These are phyloP conservation scores for Penicillium capsulatum DNA, from an alignment of 2,329 filamentous ascomycete species.

Conservation along the genomic window DNA sequence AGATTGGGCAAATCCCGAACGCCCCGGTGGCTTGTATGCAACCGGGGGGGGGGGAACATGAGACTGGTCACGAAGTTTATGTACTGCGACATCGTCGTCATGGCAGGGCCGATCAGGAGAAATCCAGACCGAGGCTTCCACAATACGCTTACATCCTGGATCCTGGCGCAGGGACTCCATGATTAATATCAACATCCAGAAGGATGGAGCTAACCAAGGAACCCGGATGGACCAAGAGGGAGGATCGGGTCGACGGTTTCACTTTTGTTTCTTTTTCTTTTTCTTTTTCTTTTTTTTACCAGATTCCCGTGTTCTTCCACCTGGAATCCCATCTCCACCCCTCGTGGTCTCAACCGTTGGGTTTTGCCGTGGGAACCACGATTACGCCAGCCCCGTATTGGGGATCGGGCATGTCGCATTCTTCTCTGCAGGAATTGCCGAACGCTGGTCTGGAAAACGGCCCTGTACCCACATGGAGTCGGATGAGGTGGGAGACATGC, in stretches of 20 bases:
- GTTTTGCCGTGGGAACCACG: too few relatives aligned
- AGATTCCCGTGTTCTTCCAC: too few relatives aligned
- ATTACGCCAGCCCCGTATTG: too few relatives aligned
- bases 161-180: slow-evolving; percentile 1
- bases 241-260: not conserved
- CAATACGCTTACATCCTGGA: slow-evolving; percentile 7
- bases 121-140: not conserved
- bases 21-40: not conserved
- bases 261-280: not conserved
- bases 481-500: too few relatives aligned
- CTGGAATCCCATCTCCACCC: too few relatives aligned
- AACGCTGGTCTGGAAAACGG: too few relatives aligned
- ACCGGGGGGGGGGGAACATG: slow-evolving; percentile 2
- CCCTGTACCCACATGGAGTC: too few relatives aligned
- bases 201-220: not conserved
- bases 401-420: too few relatives aligned
- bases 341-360: too few relatives aligned
- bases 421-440: not conserved
- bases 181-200: slow-evolving; percentile 2
- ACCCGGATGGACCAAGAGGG: not conserved
- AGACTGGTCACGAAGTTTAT: slow-evolving; percentile 10
- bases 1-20: slow-evolving; percentile 4
- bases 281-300: not conserved
- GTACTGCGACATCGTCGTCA: too few relatives aligned
- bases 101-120: slow-evolving; percentile 2